Percentiles rank a stretch among this genome's conserved stretches.
Conservation (phyloP, 2,329 filamentous ascomycete species). For the Colletotrichum melonis region DNA sequence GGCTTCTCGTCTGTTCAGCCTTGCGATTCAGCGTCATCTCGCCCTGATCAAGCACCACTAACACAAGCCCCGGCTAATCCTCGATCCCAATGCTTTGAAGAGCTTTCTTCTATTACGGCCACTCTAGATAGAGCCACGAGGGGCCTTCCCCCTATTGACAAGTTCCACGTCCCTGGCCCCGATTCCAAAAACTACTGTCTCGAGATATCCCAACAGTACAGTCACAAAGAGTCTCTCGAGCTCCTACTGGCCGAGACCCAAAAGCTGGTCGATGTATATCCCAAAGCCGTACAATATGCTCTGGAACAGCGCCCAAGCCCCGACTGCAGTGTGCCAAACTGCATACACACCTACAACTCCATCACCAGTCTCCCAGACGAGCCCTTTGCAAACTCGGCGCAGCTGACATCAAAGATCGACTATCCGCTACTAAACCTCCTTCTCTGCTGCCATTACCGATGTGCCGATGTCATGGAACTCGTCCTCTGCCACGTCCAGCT, state of each 20-base stretch:
- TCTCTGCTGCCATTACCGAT: slow-evolving; percentile 49
- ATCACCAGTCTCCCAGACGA: slow-evolving; percentile 2
- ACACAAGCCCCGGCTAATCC: not conserved
- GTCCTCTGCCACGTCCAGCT: slow-evolving; percentile 45
- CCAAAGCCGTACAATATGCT: slow-evolving; percentile 41
- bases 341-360: slow-evolving; percentile 44
- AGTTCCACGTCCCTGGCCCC: slow-evolving; percentile 38
- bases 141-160: slow-evolving; percentile 8
- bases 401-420: slow-evolving; percentile 41
- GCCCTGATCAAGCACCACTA: not conserved
- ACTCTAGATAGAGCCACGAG: slow-evolving; percentile 11
- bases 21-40: not conserved
- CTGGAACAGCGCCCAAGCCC: slow-evolving; percentile 16
- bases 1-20: not conserved
- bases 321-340: slow-evolving; percentile 45
- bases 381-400: slow-evolving; percentile 32
- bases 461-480: slow-evolving; percentile 50
- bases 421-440: slow-evolving; percentile 49
- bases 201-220: slow-evolving; percentile 39
- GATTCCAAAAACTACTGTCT: slow-evolving; percentile 40
- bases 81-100: slow-evolving; percentile 8
- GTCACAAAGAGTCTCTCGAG: slow-evolving; percentile 45
- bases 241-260: slow-evolving; percentile 48
- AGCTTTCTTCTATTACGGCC: slow-evolving; percentile 2
- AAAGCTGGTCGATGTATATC: slow-evolving; percentile 49